phyloP scores from a whole-genome alignment of 2,329 filamentous ascomycete species.

The Sporothrix euskadiensis region DNA sequence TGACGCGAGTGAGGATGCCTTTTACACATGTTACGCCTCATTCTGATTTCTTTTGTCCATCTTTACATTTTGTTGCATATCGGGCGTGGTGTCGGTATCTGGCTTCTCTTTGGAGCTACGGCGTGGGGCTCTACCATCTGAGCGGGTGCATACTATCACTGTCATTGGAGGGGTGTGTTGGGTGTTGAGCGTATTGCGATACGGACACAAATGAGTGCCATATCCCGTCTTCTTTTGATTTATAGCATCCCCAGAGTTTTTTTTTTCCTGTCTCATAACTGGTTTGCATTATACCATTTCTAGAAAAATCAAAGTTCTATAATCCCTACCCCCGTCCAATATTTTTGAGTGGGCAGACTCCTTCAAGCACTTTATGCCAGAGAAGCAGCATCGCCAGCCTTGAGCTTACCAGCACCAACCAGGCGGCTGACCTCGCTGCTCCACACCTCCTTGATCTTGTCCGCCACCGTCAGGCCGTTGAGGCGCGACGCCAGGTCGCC shows the following conservation, averaged over 20 bases:
- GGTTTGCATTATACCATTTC: slow-evolving; percentile 8
- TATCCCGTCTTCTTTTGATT: background rate
- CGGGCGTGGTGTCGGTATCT: slow-evolving; percentile 12
- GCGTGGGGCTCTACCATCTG: background rate
- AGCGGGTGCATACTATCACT: background rate
- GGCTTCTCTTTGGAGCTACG: slow-evolving; percentile 20
- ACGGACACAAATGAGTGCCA: slow-evolving; percentile 2
- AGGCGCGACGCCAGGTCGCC: slow-evolving; percentile 80
- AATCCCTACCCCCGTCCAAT: background rate
- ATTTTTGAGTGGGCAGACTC: background rate
- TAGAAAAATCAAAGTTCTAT: slow-evolving; percentile 21
- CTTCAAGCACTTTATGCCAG: slow-evolving; percentile 44
- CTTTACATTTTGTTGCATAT: slow-evolving; percentile 15
- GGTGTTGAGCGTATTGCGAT: background rate
- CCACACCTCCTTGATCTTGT: slow-evolving; percentile 85
- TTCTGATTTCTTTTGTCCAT: background rate
- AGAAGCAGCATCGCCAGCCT: slow-evolving; percentile 76
- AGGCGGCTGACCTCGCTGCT: slow-evolving; percentile 74
- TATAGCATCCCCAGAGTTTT: background rate
- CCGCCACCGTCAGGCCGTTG: slow-evolving; percentile 72
- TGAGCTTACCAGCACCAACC: slow-evolving; percentile 78
- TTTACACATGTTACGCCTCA: background rate
- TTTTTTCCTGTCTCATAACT: slow-evolving; percentile 11
- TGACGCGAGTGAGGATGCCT: background rate
- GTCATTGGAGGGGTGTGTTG: background rate